Evolutionary conservation across 257 asterid genomes (phyloP), one percentile per base, ranked within the genome.

Genomic region (Lycium ferocissimum): DNA sequence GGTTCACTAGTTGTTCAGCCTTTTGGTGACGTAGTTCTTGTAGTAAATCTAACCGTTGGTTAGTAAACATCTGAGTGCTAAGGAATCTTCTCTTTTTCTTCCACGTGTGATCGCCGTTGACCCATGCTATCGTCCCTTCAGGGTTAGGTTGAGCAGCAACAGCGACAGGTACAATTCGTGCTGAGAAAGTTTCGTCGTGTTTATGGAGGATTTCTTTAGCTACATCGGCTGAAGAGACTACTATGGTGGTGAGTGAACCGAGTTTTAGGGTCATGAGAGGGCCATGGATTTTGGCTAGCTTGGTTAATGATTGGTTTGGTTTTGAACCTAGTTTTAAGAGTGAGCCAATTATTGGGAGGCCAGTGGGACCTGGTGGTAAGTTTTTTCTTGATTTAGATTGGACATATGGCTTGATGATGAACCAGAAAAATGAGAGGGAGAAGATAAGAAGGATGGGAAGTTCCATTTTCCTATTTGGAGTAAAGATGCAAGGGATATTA

Each of bases 261-360:
- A 84, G 83, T 37, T 75, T 45, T 8, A 84, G 20, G 59, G 86
- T 84, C 83, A 84, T 84, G 83, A 84, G 79, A 7, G 86, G 83
- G 47, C 86, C 86, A 47, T 84, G 47, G 3, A 5, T 47, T n/a
- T 59, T 61, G 57, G 86, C 82, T 11, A 72, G 70, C 18, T 75
- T 17, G 43, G 83, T 63, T 43, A 84, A 58, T 10, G 86, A 73
- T 40, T 84, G 83, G 73, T 75, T 80, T 2, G 72, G 57, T 47
- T 65, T 73, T 8, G 81, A 54, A 40, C 86, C 83, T 15, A 84
- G 40, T 62, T 78, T 14, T 2, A 56, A 45, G 6, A 84, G 63
- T 26, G 57, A 56, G 6, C 86, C 83, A 9, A 84, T 45, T 33
- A 84, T 75, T 17, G 86, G 83, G 45, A 72, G 58, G 2, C 78